Evolutionary conservation across 768 basidiomycete genomes (phyloP), one percentile per base, ranked within the genome.

Genomic region (Lactarius sp.): DNA sequence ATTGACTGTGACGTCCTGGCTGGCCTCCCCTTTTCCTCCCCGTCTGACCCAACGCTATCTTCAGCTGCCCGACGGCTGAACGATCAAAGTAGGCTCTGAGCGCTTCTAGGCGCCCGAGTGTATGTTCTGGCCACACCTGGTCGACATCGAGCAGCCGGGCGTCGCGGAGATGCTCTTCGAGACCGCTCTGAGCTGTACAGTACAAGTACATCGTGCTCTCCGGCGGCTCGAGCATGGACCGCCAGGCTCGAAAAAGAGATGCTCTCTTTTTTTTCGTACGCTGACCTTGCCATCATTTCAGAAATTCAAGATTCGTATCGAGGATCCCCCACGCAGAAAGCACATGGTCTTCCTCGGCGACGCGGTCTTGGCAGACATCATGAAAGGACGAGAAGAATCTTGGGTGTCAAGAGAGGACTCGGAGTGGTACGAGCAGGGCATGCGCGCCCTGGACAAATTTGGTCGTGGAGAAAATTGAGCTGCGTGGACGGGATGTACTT

Each of bases 201-300:
- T 99, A 98, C 83, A 97, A 97, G 73, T 96, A 98, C 75, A 87
- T 98, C 69, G 96, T 99, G 13, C 86, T 99, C 33, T 97, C 94
- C 5, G 97, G 97, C 57, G 97, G 97, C 6, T 96, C 94, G 2
- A 94, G 92, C 75, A 98, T 98, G 97, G 98, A 98, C 73, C 96
- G 97, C 97, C 97, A 12, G 93, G 90, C 73, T 99, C 50, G 97
- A 98, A 77, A 98, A 98, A 79, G 96, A 99, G 79, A 94, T 98
- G 90, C 27, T 27, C 27, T 27, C 2, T 27, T 27, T 27, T 27
- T 27, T 27, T 27, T 2, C 27, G 27, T 27, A 27, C 27, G 27
- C 27, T 27, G 27, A 27, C 27, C 0, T 27, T 27, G 27, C 2
- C 27, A 27, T 27, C 2, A 27, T 27, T 27, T 27, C 27, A 27